phyloP scores from a whole-genome alignment of 2,329 filamentous ascomycete genomes.

The Monilinia polystroma region DNA sequence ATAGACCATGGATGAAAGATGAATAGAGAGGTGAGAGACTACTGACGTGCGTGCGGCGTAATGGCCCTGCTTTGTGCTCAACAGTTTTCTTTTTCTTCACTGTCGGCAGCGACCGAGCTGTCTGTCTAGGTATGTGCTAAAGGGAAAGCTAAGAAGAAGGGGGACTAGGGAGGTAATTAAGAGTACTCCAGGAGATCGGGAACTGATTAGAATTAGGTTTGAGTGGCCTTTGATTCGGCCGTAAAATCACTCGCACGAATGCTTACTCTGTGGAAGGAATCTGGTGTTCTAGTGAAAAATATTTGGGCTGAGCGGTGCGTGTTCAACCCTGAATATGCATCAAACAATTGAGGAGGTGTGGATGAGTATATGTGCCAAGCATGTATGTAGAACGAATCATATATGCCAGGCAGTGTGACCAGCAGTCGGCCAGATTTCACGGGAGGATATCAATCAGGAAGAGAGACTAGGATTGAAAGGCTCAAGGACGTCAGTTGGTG shows the following conservation, averaged over 20 bases:
- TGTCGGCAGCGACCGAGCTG: constrained; percentile 6
- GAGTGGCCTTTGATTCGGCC: background rate
- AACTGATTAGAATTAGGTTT: background rate
- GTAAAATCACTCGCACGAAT: constrained; percentile 12
- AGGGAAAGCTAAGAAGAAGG: constrained; percentile 12
- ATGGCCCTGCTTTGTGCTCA: constrained; percentile 9
- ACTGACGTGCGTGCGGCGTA: constrained; percentile 21
- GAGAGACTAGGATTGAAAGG: constrained; percentile 1
- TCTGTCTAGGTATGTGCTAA: background rate
- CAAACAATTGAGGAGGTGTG: constrained; percentile 1
- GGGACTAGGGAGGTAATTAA: constrained; percentile 1
- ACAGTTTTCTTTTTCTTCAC: constrained; percentile 5
- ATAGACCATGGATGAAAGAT: constrained; percentile 5
- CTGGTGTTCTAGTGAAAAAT: constrained; percentile 22
- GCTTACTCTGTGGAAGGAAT: constrained; percentile 13
- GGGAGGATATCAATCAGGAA: constrained; percentile 12
- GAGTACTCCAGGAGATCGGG: background rate
- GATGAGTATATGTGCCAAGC: constrained; percentile 8
- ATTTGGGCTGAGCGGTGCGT: constrained; percentile 16
- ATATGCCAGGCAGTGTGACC: background rate
- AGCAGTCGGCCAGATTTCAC: constrained; percentile 20
- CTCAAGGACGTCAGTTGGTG: constrained; percentile 18
- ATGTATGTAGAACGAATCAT: constrained; percentile 11
- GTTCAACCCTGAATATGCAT: constrained; percentile 22
- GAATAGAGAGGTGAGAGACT: constrained; percentile 4